phyloP scores from a whole-genome alignment of 805 yeast genomes.

The Zygosaccharomyces bisporus region DNA sequence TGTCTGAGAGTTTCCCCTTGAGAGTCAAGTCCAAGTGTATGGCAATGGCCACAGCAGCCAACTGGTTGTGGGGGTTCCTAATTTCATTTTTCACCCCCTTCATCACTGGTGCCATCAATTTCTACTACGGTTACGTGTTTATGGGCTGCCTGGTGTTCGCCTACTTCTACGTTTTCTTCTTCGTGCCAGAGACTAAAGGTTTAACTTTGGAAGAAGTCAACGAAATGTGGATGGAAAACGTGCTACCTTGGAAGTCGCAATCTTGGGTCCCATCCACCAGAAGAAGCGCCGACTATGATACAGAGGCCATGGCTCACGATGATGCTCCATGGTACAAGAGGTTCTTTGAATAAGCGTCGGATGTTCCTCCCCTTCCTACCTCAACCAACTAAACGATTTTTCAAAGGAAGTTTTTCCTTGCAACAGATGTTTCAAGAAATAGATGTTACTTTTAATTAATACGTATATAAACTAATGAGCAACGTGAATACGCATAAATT shows the following conservation, averaged over 20 bases:
- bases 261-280: conserved; percentile 47
- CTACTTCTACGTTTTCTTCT: conserved; percentile 63
- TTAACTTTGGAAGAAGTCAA: conserved; percentile 76
- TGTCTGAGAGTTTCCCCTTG: conserved; percentile 67
- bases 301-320: conserved; percentile 26
- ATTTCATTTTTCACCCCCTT: conserved; percentile 69
- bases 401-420: too few species aligned
- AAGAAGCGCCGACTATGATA: conserved; percentile 30
- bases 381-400: not conserved
- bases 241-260: conserved; percentile 43
- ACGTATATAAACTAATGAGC: not conserved
- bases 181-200: conserved; percentile 73
- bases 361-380: not conserved
- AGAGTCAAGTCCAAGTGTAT: conserved; percentile 58
- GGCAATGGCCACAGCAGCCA: conserved; percentile 58
- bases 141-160: conserved; percentile 52
- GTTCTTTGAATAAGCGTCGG: conserved; percentile 2
- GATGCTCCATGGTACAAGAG: conserved; percentile 27
- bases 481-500: not conserved
- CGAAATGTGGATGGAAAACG: conserved; percentile 45
- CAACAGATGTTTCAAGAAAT: too few species aligned
- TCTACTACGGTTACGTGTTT: conserved; percentile 62
- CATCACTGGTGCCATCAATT: conserved; percentile 58
- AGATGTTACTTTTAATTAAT: not conserved
- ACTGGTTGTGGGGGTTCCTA: conserved; percentile 63